Percentiles rank a stretch among this genome's conserved stretches.
Conservation (phyloP, 1,284 basidiomycete species). For the Pyrrhoderma lamaoense region DNA sequence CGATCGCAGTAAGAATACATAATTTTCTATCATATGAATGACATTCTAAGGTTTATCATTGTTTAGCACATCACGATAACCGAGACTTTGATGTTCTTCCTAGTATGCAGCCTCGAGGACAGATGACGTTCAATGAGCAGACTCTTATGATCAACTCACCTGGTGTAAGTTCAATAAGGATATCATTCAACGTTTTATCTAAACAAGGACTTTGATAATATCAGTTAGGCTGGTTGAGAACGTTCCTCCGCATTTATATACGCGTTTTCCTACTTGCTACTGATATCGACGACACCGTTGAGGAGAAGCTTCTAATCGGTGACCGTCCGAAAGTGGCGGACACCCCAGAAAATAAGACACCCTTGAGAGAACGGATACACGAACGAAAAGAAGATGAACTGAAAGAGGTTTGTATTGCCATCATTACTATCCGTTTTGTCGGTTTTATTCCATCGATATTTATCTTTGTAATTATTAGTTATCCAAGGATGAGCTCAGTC, state of each 20-base stretch:
- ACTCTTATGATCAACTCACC: conserved; percentile 57
- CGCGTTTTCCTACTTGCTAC: conserved; percentile 66
- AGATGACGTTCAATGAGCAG: conserved; percentile 51
- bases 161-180: conserved; percentile 40
- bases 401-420: conserved; percentile 37
- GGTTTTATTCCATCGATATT: conserved; percentile 3
- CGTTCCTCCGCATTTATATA: conserved; percentile 71
- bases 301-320: conserved; percentile 70
- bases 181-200: background rate
- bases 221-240: conserved; percentile 61
- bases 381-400: conserved; percentile 45
- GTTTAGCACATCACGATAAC: conserved; percentile 68
- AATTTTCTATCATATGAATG: background rate
- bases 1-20: conserved; percentile 50
- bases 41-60: conserved; percentile 13
- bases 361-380: conserved; percentile 50
- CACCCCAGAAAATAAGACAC: conserved; percentile 41
- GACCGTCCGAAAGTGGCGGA: conserved; percentile 63
- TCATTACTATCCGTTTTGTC: conserved; percentile 4
- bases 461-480: too few species aligned
- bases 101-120: conserved; percentile 59
- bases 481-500: conserved; percentile 49
- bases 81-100: conserved; percentile 74
- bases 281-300: conserved; percentile 66
- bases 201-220: conserved; percentile 3